Evolutionary conservation across 116 monocot species (phyloP).

Genomic region (Zostera marina): DNA sequence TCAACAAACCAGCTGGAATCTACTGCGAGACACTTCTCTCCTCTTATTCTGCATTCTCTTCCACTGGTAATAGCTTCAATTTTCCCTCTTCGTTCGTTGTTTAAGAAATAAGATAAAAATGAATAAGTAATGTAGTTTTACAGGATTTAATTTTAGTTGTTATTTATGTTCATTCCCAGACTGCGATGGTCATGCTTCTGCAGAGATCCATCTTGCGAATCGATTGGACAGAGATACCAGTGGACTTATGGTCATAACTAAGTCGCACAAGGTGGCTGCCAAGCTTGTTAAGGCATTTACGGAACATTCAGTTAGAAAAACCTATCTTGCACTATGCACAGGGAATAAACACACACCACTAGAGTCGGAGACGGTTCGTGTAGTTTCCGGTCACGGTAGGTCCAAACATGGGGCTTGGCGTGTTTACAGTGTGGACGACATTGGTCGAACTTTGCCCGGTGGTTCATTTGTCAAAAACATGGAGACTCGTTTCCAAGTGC

Average conservation of each 20-base stretch:
- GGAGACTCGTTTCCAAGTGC: constrained; percentile 48
- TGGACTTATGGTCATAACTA: constrained; percentile 82
- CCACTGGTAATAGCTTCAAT: background rate
- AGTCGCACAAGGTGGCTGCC: constrained; percentile 46
- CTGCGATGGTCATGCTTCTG: background rate
- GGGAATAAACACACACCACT: constrained; percentile 4
- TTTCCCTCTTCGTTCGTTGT: background rate
- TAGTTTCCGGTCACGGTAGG: constrained; percentile 75
- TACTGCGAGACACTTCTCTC: constrained; percentile 81
- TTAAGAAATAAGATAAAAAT: too few species aligned
- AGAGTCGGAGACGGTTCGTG: constrained; percentile 27
- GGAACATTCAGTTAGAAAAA: constrained; percentile 57
- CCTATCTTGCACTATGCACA: constrained; percentile 55
- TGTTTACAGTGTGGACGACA: constrained; percentile 47
- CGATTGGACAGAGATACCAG: constrained; percentile 85
- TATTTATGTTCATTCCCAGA: constrained; percentile 6
- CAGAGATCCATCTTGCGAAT: constrained; percentile 76
- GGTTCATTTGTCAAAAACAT: constrained; percentile 65
- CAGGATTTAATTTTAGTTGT: background rate
- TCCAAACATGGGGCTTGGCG: constrained; percentile 81
- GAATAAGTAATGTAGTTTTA: background rate
- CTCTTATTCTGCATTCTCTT: constrained; percentile 9
- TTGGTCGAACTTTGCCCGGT: constrained; percentile 55
- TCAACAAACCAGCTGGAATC: constrained; percentile 71
- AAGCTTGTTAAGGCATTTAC: constrained; percentile 76